Evolutionary conservation across 345 rosid species (phyloP), one percentile per base, ranked within the genome.

Genomic region (Linum trigynum): DNA sequence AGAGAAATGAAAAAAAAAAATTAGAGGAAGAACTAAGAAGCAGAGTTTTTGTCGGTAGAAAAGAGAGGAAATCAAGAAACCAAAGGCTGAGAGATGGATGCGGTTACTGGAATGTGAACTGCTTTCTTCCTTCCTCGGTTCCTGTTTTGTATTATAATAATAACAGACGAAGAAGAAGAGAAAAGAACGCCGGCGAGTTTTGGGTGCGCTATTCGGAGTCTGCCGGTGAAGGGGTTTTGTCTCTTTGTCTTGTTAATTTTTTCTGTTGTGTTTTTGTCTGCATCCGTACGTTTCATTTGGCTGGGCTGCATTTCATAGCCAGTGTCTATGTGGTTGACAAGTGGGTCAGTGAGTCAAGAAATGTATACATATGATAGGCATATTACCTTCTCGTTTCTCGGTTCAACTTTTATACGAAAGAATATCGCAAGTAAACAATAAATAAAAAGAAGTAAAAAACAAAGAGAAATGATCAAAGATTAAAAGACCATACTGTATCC

Each of bases 121-220:
- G 58, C 9, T 3, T 4, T 59, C 1, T 55, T 39, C 2, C 8
- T 48, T 1, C 7, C 50, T 15, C 1, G 38, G 7, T 65, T 62
- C 42, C 59, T 58, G 16, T 1, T 17, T 51, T 17, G 57, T 41
- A 68, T 38, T 48, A 43, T 43, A 4, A 48, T 45, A 45, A 45
- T 45, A 45, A 45, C 11, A 48, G 9, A 48, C 11, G 1, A 9
- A 45, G 12, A 14, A 45, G 53, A 48, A 9, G 14, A 15, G 38
- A 60, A 65, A 35, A 56, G 45, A 63, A 45, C 8, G 65, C 73
- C 74, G 71, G 71, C 37, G 61, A 56, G 66, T 39, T 61, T 74
- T 69, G 61, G 59, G 72, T 2, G 1, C 7, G 16, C 7, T 32
- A 17, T 57, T 35, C 58, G 15, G 55, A 41, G 5, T 41, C 9